These are phyloP conservation scores for Melampsora larici-populina DNA, from an alignment of 1,284 basidiomycete species.

Conservation along the genomic window DNA sequence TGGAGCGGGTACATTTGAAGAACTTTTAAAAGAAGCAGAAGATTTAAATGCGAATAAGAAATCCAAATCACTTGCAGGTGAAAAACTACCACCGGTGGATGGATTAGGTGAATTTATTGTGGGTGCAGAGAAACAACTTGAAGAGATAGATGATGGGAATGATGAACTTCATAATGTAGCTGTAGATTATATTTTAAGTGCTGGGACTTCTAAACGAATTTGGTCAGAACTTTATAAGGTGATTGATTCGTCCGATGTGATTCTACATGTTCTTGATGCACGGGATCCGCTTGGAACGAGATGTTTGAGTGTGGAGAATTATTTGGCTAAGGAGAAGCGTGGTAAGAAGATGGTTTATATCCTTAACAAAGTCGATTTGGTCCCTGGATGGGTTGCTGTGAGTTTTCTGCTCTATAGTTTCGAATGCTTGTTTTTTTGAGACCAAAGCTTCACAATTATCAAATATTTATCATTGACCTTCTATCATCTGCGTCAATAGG, in stretches of 20 bases:
- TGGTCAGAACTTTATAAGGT: conserved; percentile 99
- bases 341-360: conserved; percentile 96
- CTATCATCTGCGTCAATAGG: conserved; percentile 58
- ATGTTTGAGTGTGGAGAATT: conserved; percentile 91
- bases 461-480: not conserved
- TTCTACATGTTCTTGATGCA: conserved; percentile 93
- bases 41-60: conserved; percentile 40
- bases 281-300: conserved; percentile 95
- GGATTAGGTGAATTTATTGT: conserved; percentile 83
- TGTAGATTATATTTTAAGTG: conserved; percentile 50
- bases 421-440: conserved; percentile 15
- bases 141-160: conserved; percentile 46
- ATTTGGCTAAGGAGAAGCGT: conserved; percentile 89
- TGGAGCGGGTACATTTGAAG: conserved; percentile 79
- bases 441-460: too few species aligned
- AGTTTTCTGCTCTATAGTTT: conserved; percentile 54
- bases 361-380: conserved; percentile 97
- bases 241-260: conserved; percentile 95
- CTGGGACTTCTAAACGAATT: conserved; percentile 84
- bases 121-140: conserved; percentile 43
- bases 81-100: conserved; percentile 39
- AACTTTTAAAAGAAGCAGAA: conserved; percentile 62
- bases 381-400: conserved; percentile 98
- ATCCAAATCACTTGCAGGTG: conserved; percentile 32
- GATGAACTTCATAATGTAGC: conserved; percentile 49